Percentiles rank a stretch among this genome's conserved stretches.
phyloP scores from a whole-genome alignment of 257 asterid species.

The Gentiana straminea region DNA sequence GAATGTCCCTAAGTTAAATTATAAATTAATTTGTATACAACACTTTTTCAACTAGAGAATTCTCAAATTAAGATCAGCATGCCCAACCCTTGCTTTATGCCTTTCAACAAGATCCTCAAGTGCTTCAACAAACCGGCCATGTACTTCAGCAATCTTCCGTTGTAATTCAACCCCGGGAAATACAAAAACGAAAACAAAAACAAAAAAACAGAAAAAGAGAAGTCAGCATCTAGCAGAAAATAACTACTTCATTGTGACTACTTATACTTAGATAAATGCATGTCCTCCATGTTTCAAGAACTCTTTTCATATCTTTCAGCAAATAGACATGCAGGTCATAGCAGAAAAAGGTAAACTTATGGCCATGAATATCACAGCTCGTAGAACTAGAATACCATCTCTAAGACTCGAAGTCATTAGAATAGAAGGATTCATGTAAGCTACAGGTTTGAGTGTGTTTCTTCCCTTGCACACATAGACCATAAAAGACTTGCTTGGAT shows the following conservation, averaged over 20 bases:
- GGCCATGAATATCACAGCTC: too few relatives aligned
- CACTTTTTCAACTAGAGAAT: conserved; percentile 22
- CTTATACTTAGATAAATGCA: too few relatives aligned
- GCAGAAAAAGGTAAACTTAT: too few relatives aligned
- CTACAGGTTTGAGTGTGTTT: too few relatives aligned
- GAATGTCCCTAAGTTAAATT: not conserved
- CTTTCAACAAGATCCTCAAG: conserved; percentile 54
- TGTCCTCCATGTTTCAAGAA: too few relatives aligned
- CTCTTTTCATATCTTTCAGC: not conserved
- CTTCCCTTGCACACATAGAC: too few relatives aligned
- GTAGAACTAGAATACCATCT: too few relatives aligned
- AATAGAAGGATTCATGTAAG: too few relatives aligned
- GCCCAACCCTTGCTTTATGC: conserved; percentile 59
- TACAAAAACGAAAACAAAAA: too few relatives aligned
- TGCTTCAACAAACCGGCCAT: conserved; percentile 48
- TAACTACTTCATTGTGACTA: too few relatives aligned
- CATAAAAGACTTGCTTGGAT: too few relatives aligned
- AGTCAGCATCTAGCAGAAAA: not conserved
- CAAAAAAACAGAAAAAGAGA: not conserved
- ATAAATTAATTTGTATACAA: not conserved
- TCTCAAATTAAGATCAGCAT: conserved; percentile 33
- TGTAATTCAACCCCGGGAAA: not conserved
- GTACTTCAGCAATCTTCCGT: conserved; percentile 56
- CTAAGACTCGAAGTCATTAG: too few relatives aligned
- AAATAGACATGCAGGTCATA: not conserved